Percentiles rank a stretch among this genome's conserved stretches.
Evolutionary conservation across 73 alveolate genomes (phyloP).

Genomic region (Halteria grandinella): DNA sequence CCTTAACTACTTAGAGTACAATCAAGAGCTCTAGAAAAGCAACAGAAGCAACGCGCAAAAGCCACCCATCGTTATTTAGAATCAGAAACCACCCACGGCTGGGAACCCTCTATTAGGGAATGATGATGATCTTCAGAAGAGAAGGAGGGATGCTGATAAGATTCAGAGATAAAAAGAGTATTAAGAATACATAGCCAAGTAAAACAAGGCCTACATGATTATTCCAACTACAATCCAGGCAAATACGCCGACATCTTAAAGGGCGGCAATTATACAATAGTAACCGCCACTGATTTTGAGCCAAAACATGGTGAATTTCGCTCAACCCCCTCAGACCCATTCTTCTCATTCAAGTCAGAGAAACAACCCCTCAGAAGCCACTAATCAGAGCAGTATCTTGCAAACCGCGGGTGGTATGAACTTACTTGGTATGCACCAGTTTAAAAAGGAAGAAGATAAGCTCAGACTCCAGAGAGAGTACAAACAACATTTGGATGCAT

Average conservation of each 20-base stretch:
- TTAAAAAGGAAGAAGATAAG: slow-evolving; percentile 3
- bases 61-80: no score
- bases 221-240: no score
- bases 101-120: background rate
- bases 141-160: slow-evolving; percentile 34
- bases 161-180: slow-evolving; percentile 11
- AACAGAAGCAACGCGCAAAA: background rate
- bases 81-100: background rate
- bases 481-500: background rate
- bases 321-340: no score
- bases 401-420: slow-evolving; percentile 6
- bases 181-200: slow-evolving; percentile 8
- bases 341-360: no score
- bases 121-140: slow-evolving; percentile 30
- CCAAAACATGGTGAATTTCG: no score
- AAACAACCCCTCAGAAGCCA: no score
- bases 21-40: no score
- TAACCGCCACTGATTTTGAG: no score
- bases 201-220: no score
- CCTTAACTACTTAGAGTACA: no score
- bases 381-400: background rate
- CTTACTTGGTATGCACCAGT: slow-evolving; percentile 32
- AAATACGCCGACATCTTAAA: no score
- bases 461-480: slow-evolving; percentile 20
- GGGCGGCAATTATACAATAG: no score